Evolutionary conservation across 306 rosid species (phyloP).

Genomic region (Prunus salicina): DNA sequence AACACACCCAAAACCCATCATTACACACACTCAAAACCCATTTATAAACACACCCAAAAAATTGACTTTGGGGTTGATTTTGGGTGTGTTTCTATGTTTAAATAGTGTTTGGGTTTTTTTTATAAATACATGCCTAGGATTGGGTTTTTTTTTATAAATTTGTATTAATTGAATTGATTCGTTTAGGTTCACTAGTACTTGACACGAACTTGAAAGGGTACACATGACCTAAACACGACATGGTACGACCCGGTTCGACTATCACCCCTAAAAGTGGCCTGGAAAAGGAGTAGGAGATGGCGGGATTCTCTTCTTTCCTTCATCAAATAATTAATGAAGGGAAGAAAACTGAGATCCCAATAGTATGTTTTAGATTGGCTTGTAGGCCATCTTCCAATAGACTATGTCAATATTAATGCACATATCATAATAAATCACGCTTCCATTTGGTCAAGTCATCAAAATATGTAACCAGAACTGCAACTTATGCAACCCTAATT

Average conservation of each 20-base stretch:
- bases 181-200: neutral
- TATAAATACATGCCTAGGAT: too few species aligned
- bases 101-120: too few species aligned
- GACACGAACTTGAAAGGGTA: neutral
- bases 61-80: too few species aligned
- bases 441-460: neutral
- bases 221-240: neutral
- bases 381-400: neutral
- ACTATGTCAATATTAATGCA: neutral
- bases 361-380: neutral
- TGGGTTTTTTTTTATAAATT: too few species aligned
- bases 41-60: too few species aligned
- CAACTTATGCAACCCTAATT: neutral
- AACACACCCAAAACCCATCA: too few species aligned
- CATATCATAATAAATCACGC: neutral
- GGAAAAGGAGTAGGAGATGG: neutral
- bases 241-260: neutral
- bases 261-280: neutral
- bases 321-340: neutral
- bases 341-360: neutral
- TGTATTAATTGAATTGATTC: too few species aligned
- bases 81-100: too few species aligned
- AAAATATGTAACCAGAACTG: neutral
- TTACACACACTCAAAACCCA: too few species aligned
- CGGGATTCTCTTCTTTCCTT: neutral